A percentile compares a stretch with the other conserved stretches of the same genome.
phyloP scores from a whole-genome alignment of 2,329 filamentous ascomycete species.

The Hypocrella siamensis region DNA sequence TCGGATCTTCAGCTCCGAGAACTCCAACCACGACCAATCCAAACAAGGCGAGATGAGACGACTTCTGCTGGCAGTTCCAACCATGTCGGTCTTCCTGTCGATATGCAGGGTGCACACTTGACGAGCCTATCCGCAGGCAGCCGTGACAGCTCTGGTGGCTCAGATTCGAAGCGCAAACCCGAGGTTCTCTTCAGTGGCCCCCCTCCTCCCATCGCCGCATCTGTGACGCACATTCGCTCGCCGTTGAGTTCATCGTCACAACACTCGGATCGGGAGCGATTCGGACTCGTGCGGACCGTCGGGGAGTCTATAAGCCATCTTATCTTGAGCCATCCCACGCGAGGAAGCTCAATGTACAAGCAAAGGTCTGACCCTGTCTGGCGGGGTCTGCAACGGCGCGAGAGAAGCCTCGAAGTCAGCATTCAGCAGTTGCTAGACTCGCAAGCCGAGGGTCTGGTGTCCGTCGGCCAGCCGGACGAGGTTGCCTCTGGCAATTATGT shows the following conservation, averaged over 20 bases:
- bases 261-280: slow-evolving; percentile 5
- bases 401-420: slow-evolving; percentile 28
- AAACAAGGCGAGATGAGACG: too few relatives aligned
- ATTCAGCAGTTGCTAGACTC: slow-evolving; percentile 32
- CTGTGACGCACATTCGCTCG: slow-evolving; percentile 16
- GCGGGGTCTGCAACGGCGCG: slow-evolving; percentile 28
- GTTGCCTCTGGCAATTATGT: slow-evolving; percentile 6
- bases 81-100: too few relatives aligned
- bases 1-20: slow-evolving; percentile 23
- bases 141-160: slow-evolving; percentile 12
- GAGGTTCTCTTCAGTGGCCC: slow-evolving; percentile 29
- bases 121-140: slow-evolving; percentile 9
- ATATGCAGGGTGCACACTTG: too few relatives aligned
- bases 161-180: slow-evolving; percentile 15
- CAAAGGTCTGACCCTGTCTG: slow-evolving; percentile 24
- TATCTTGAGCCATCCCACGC: slow-evolving; percentile 20
- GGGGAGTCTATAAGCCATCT: slow-evolving; percentile 13
- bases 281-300: slow-evolving; percentile 3
- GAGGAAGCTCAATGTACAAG: slow-evolving; percentile 1
- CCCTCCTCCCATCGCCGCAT: slow-evolving; percentile 33
- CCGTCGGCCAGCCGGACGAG: slow-evolving; percentile 15
- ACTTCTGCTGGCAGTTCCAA: too few relatives aligned
- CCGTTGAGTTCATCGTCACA: slow-evolving; percentile 1
- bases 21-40: slow-evolving; percentile 20
- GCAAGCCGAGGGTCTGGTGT: slow-evolving; percentile 28